Base-by-base conservation (phyloP, 345 rosid genomes). In the Trapa bicornis region DNA sequence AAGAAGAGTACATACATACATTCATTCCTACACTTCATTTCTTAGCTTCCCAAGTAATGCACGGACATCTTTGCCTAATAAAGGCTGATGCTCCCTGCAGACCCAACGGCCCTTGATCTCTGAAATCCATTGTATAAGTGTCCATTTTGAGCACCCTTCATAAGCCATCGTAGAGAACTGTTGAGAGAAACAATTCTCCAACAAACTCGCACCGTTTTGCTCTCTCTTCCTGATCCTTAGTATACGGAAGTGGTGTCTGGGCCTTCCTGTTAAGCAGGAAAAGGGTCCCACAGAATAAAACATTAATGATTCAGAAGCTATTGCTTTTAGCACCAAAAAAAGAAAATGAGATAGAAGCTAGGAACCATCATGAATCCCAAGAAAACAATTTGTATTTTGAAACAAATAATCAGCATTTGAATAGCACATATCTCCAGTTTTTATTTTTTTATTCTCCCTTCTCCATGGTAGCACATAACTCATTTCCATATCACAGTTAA, bases 181-280 rank as follows among this genome's bases (percentile, higher is more conserved):
- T 77, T 70, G 99, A 91, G 76, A 80, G 70, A 70, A 94, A 66
- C 64, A 94, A 80, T 76, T 87, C 95, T 77, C 83, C 76, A 36
- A 82, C 85, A 69, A 90, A 93, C 76, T 84, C 83, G 15, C 86
- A 82, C 65, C 85, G 81, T 71, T 79, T 88, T 35, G 80, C 74
- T 82, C 84, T 93, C 81, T 90, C 92, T 71, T 82, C 82, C 69
- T 85, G 85, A 75, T 93, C 96, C 83, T 93, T 81, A 38, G 73
- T 73, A 0, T 97, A 90, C 68, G 88, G 75, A 0, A 91, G 89
- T 6, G 81, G 33, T 39, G 81, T 61, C 74, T 65, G 77, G n/a
- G 39, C 74, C 67, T 75, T 84, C 79, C 94, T 90, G 84, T 52
- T 42, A 72, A 35, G 39, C 70, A 50, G 11, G 17, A 71, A 67